Evolutionary conservation across 2,329 filamentous ascomycete species (phyloP).

Genomic region (Pseudofabraea citricarpa): DNA sequence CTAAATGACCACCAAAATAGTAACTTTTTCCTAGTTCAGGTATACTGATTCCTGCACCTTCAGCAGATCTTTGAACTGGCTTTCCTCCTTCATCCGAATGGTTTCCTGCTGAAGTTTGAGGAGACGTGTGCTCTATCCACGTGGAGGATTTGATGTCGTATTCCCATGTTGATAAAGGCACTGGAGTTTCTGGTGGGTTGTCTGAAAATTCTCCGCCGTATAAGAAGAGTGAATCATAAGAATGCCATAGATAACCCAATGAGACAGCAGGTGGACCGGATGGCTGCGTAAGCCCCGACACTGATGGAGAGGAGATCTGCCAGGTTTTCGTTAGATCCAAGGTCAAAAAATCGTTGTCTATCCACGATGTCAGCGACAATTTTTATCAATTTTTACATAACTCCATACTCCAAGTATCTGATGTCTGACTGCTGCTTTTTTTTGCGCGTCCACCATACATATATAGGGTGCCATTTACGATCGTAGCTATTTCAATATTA

Average conservation of each 20-base stretch:
- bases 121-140: conserved; percentile 61
- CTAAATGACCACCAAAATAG: conserved; percentile 76
- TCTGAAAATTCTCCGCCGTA: conserved; percentile 74
- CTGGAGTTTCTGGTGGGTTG: conserved; percentile 49
- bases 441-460: conserved; percentile 69
- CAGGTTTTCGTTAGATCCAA: conserved; percentile 72
- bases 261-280: conserved; percentile 67
- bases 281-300: conserved; percentile 58
- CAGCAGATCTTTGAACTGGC: conserved; percentile 63
- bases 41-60: conserved; percentile 68
- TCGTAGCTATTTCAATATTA: conserved; percentile 38
- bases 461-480: conserved; percentile 72
- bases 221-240: conserved; percentile 63
- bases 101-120: conserved; percentile 58
- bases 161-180: conserved; percentile 61
- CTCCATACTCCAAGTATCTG: conserved; percentile 67
- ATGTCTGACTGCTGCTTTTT: conserved; percentile 48
- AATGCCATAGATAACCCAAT: conserved; percentile 73
- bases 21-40: conserved; percentile 66
- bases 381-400: too few relatives aligned
- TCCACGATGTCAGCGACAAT: too few relatives aligned
- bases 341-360: conserved; percentile 66
- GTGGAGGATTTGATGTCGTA: conserved; percentile 55
- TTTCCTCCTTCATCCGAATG: conserved; percentile 51
- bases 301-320: conserved; percentile 57